phyloP scores from a whole-genome alignment of 305 asterid species.

The Fraxinus velutina region DNA sequence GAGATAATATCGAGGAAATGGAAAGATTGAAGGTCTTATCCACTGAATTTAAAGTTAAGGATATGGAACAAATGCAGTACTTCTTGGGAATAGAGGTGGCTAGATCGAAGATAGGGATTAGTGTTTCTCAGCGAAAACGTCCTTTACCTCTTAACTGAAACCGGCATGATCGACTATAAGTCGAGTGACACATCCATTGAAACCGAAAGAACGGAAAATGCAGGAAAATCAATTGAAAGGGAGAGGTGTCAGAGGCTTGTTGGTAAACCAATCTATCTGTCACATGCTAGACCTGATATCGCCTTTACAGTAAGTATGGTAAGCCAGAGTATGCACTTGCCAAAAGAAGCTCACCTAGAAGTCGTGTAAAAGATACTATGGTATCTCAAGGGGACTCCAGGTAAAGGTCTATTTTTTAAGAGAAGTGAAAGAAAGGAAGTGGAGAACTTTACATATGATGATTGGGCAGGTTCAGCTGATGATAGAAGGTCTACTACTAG shows the following conservation, averaged over 20 bases:
- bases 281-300: not conserved
- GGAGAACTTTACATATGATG: not conserved
- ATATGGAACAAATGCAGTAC: not conserved
- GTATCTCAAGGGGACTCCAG: not conserved
- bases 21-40: not conserved
- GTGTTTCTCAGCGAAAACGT: not conserved
- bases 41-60: not conserved
- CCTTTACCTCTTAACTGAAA: not conserved
- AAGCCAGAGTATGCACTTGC: not conserved
- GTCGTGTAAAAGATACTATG: not conserved
- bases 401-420: not conserved
- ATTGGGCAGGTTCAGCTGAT: not conserved
- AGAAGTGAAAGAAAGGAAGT: no score
- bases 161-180: not conserved
- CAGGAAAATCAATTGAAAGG: not conserved
- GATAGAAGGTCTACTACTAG: not conserved
- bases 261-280: no score
- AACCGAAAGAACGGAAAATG: not conserved
- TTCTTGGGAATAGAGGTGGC: not conserved
- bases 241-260: not conserved
- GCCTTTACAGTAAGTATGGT: no score
- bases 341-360: not conserved
- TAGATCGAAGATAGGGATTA: not conserved
- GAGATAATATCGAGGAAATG: not conserved
- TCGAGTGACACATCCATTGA: not conserved